Base-by-base conservation (phyloP, 768 basidiomycete species). In the Agrocybe praecox region DNA sequence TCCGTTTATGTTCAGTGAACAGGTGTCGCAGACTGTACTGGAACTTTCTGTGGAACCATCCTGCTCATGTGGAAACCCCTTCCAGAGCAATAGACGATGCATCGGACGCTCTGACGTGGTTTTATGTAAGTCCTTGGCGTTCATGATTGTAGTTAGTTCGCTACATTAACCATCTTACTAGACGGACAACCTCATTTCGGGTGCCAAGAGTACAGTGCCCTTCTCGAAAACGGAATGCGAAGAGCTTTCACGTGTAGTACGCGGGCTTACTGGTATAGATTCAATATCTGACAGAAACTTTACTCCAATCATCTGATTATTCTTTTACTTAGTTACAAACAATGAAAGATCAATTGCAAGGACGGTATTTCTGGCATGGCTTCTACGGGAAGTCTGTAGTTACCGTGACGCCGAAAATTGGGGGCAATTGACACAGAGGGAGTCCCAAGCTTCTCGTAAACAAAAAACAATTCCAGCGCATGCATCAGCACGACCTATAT, bases 141-240 rank as follows among this genome's bases (percentile, higher is more conserved):
- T 44, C 19, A 40, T n/a, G 6, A 5, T 21, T 32, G 4, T 19
- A 11, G 1, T 36, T 11, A 12, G n/a, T 29, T 26, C 21, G n/a
- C 2, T 43, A 47, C 15, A 43, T 48, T 48, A 50, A 51, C 10
- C 42, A 7, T 23, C 52, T 18, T 32, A 15, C 5, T 50, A 77
- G 74, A 75, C 74, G 54, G 83, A 83, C 56, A 83, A 84, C 61
- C 62, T 84, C 43, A 77, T 79, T 43, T 74, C 74, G 18, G 79
- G 78, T 21, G 45, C 70, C 3, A 72, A 63, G 44, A 80, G 79
- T 58, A 66, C 72, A 1, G 80, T 78, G 15, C 82, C 84, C 2
- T 84, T 84, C 57, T 83, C 83, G 1, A 83, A 81, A 64, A 47
- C 55, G 2, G 82, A 84, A 68, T 84, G 83, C 49, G 78, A 82